Evolutionary conservation across 2,329 filamentous ascomycete genomes (phyloP).

Genomic region (Pezicula carpinea): DNA sequence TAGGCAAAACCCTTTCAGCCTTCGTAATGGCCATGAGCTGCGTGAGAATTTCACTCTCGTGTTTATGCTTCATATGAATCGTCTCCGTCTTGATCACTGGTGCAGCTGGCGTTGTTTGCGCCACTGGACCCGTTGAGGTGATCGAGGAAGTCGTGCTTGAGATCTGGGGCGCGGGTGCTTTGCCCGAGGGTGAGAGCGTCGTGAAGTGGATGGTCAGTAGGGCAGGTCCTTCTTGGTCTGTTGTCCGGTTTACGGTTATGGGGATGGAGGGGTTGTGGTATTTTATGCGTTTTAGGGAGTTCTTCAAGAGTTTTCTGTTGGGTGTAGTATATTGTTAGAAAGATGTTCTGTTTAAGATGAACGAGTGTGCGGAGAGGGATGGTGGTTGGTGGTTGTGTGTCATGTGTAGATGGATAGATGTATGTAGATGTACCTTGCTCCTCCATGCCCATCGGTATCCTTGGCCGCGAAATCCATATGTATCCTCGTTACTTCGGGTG

Average conservation of each 20-base stretch:
- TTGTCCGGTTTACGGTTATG: conserved; percentile 74
- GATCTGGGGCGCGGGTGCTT: conserved; percentile 8
- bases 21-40: conserved; percentile 59
- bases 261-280: conserved; percentile 85
- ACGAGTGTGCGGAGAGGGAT: too few species aligned
- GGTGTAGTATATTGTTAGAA: conserved; percentile 23
- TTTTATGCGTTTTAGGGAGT: conserved; percentile 86
- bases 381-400: too few species aligned
- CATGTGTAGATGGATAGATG: too few species aligned
- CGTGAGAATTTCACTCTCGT: conserved; percentile 57
- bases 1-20: conserved; percentile 52
- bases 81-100: conserved; percentile 43
- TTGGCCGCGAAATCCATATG: conserved; percentile 66
- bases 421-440: conserved; percentile 60
- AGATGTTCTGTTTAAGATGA: too few species aligned
- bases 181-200: conserved; percentile 21
- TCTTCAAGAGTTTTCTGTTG: conserved; percentile 78
- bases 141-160: conserved; percentile 35
- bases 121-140: conserved; percentile 39
- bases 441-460: conserved; percentile 63
- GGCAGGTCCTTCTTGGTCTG: conserved; percentile 50
- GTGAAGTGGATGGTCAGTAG: conserved; percentile 62
- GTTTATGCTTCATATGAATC: conserved; percentile 60
- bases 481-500: conserved; percentile 69
- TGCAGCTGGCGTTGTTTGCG: conserved; percentile 31